Percentiles rank a stretch among this genome's conserved stretches.
phyloP scores from a whole-genome alignment of 2,329 filamentous ascomycete genomes.

The Xylogone sp. region DNA sequence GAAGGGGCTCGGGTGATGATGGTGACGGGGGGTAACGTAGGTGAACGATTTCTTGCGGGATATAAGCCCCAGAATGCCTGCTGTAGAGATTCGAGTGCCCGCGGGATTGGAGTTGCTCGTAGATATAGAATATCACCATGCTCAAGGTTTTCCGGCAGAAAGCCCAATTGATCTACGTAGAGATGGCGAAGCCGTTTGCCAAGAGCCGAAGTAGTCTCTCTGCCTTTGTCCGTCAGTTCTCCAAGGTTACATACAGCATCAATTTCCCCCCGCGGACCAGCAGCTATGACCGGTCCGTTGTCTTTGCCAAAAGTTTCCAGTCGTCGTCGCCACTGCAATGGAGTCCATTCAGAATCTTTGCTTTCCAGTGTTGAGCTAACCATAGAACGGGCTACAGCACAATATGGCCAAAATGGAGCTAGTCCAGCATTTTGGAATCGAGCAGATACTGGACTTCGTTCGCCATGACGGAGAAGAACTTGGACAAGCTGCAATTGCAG shows the following conservation, averaged over 20 bases:
- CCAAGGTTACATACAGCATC: conserved; percentile 78
- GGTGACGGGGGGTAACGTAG: conserved; percentile 55
- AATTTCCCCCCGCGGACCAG: conserved; percentile 64
- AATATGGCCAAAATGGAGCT: conserved; percentile 83
- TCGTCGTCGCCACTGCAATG: conserved; percentile 59
- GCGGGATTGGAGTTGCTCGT: conserved; percentile 69
- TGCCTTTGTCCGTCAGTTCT: conserved; percentile 72
- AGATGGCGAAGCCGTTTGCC: conserved; percentile 65
- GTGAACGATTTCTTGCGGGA: conserved; percentile 48
- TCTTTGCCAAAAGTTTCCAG: conserved; percentile 76
- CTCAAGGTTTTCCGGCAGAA: conserved; percentile 58
- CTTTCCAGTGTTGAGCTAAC: conserved; percentile 54
- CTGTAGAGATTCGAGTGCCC: conserved; percentile 74
- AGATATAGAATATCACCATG: conserved; percentile 64
- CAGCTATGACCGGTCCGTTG: conserved; percentile 66
- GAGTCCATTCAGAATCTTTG: conserved; percentile 33
- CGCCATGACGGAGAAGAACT: conserved; percentile 75
- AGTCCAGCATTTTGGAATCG: conserved; percentile 78
- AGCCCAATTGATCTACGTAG: conserved; percentile 71
- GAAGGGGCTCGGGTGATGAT: conserved; percentile 61
- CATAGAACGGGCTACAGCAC: conserved; percentile 70
- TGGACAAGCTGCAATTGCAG: conserved; percentile 88
- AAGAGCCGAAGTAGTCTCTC: conserved; percentile 66
- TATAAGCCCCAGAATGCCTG: conserved; percentile 74
- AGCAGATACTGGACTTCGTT: conserved; percentile 80